Evolutionary conservation across 2,329 filamentous ascomycete genomes (phyloP), one percentile per base, ranked within the genome.

Genomic region (Curvularia verruculosa): DNA sequence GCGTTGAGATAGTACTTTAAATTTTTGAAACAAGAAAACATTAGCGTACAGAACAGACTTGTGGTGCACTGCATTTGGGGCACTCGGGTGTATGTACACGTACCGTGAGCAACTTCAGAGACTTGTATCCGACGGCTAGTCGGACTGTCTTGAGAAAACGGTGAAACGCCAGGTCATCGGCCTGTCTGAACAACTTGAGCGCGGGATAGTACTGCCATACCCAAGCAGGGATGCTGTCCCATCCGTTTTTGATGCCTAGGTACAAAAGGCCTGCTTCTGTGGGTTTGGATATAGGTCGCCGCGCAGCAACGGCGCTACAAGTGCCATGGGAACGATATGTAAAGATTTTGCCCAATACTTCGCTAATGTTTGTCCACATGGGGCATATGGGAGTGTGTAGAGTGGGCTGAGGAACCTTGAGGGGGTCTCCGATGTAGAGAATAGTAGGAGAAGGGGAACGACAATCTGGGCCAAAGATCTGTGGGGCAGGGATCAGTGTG

Each of bases 401-500:
- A n/a, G 13, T n/a, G 1, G 13, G 31, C 6, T 15, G 31, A 5
- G 4, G 5, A 6, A 34, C 4, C 4, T 15, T n/a, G 13, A 5
- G 15, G 31, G 31, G 31, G 6, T 34, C 15, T 6, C 63, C 67
- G 12, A 75, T 64, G 51, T 75, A 67, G 3, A 74, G 62, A 36
- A 74, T 54, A 1, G 71, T 63, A 1, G 72, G 72, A 2, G 68
- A 70, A 1, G 72, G 72, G 49, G 59, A 67, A 6, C 63, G 64
- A 68, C 68, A 74, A 34, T 59, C 51, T 12, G 67, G 64, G 4
- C 73, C 72, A 31, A 74, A 73, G 29, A 74, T 63, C 61, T 76
- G 47, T 4, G 5, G 19, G 10, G 13, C 13, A 13, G 18, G 12
- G 24, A 10, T 39, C 7, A 29, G 28, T 41, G 15, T 31, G 7